phyloP scores from a whole-genome alignment of 2,329 filamentous ascomycete genomes.

The Trichoderma afroharzianum region DNA sequence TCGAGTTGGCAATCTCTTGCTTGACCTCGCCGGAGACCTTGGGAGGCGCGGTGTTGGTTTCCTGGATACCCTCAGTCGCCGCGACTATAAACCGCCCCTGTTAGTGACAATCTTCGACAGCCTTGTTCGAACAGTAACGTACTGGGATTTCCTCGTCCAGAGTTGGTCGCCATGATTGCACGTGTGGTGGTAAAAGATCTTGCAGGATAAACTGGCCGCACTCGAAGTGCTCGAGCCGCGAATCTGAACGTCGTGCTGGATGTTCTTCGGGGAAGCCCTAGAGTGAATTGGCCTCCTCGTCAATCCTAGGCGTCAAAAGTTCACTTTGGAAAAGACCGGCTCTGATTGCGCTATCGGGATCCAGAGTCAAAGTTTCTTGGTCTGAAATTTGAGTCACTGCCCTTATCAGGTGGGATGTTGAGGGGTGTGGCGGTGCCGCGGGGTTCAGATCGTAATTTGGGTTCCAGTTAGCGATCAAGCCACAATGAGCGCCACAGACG shows the following conservation, averaged over 20 bases:
- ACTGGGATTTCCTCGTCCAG: conserved; percentile 44
- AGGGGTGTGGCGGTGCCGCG: conserved; percentile 23
- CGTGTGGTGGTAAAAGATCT: conserved; percentile 40
- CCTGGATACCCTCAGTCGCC: conserved; percentile 41
- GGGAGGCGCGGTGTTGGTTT: conserved; percentile 36
- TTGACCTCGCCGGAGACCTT: conserved; percentile 41
- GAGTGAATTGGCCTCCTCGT: conserved; percentile 31
- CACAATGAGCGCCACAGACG: conserved; percentile 5
- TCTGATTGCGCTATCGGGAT: not conserved
- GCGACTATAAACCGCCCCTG: conserved; percentile 33
- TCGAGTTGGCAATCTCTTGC: conserved; percentile 35
- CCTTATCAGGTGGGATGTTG: conserved; percentile 20
- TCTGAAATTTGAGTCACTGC: conserved; percentile 22
- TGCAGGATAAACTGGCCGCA: conserved; percentile 52
- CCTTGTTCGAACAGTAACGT: conserved; percentile 15
- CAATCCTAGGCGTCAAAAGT: conserved; percentile 4
- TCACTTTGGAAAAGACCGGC: not conserved
- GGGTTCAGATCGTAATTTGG: not conserved
- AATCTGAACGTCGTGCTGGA: conserved; percentile 48
- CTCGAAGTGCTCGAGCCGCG: conserved; percentile 53
- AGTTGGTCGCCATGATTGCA: conserved; percentile 58
- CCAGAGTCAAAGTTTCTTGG: conserved; percentile 6
- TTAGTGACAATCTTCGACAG: conserved; percentile 20
- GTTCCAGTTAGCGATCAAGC: not conserved
- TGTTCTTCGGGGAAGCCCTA: conserved; percentile 36